A percentile compares a stretch with the other conserved stretches of the same genome.
phyloP scores from a whole-genome alignment of 2,329 filamentous ascomycete genomes.

The Talaromyces sp. region DNA sequence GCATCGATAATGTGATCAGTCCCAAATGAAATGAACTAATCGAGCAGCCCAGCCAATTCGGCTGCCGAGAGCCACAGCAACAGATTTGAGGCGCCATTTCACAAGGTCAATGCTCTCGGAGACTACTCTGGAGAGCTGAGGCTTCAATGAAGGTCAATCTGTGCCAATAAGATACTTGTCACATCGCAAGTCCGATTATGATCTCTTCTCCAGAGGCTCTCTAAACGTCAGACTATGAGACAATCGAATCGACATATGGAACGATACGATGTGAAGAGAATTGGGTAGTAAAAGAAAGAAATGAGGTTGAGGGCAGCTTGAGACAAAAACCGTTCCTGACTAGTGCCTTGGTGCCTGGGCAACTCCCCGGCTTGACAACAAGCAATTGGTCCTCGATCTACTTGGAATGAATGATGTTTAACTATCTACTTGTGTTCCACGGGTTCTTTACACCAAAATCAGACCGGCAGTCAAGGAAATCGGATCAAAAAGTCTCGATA shows the following conservation, averaged over 20 bases:
- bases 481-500: neutral
- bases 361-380: neutral
- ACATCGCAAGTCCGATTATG: conserved; percentile 1
- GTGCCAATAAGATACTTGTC: conserved; percentile 9
- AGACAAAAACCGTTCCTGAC: neutral
- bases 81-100: neutral
- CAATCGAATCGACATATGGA: neutral
- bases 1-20: conserved; percentile 11
- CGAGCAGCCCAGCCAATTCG: neutral
- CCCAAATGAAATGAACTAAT: conserved; percentile 8
- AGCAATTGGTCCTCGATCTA: neutral
- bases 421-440: too few species aligned
- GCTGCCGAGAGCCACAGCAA: conserved; percentile 2
- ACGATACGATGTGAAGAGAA: neutral
- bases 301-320: neutral
- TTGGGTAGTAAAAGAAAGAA: neutral
- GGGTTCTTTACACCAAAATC: neutral
- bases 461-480: neutral
- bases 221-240: neutral
- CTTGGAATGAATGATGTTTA: neutral
- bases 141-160: neutral
- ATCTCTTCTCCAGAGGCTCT: neutral
- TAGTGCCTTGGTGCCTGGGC: neutral
- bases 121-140: neutral
- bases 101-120: neutral